phyloP scores from a whole-genome alignment of 2,329 filamentous ascomycete species.

The Elsinoe perseae region DNA sequence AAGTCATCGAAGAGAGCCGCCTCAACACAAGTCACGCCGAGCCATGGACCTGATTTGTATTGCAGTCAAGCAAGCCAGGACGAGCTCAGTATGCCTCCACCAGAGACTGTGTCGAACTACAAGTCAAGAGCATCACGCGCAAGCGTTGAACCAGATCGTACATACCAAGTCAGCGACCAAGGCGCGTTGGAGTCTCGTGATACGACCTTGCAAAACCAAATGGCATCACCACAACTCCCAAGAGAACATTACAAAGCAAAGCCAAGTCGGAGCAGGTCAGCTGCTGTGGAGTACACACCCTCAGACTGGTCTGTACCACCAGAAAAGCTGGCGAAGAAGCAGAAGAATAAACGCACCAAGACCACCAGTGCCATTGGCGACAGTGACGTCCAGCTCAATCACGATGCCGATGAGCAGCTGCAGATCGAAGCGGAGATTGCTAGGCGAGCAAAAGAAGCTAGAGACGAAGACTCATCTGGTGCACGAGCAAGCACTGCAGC shows the following conservation, averaged over 20 bases:
- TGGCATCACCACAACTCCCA: neutral
- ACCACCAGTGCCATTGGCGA: neutral
- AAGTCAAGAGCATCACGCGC: neutral
- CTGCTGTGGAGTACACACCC: neutral
- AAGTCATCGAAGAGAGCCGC: neutral
- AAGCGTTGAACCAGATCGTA: neutral
- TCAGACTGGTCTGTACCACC: constrained; percentile 9
- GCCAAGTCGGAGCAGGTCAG: constrained; percentile 6
- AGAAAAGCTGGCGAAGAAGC: neutral
- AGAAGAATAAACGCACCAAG: constrained; percentile 4
- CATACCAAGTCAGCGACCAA: neutral
- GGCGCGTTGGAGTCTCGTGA: neutral
- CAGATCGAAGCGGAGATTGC: neutral
- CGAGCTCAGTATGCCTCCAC: neutral
- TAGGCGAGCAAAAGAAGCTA: constrained; percentile 4
- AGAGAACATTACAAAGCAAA: constrained; percentile 1
- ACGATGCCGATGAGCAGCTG: neutral
- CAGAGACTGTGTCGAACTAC: neutral
- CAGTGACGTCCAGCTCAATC: neutral
- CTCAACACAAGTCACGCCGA: neutral
- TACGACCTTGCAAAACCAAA: neutral
- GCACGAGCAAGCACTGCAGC: neutral
- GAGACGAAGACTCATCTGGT: constrained; percentile 13
- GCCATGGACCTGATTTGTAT: neutral
- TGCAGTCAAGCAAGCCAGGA: constrained; percentile 6